Base-by-base conservation (phyloP, 139 green algal genomes). In the Auxenochlorella protothecoides region DNA sequence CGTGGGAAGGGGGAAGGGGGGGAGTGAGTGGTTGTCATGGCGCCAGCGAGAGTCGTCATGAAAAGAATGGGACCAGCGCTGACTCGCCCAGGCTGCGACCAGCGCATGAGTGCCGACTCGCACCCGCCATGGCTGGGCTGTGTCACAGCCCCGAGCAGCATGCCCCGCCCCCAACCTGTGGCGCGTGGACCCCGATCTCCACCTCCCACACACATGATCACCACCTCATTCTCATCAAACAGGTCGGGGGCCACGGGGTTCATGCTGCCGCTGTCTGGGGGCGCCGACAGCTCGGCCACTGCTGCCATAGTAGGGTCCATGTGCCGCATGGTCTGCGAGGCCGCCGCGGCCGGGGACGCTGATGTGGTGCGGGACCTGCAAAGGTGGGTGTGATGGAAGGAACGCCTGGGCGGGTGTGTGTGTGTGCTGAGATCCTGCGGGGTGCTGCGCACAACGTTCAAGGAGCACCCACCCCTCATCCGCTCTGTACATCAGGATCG, bases 231-330 rank as follows among this genome's bases (percentile, higher is more conserved):
- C 7, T 5, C 4, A 27, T 62, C 13, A 12, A 52, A 27, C 68
- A 72, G 92, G 14, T 90, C 79, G 12, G 91, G 90, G 3, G 94
- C 90, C 5, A 72, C 55, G 56, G 93, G 95, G 9, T 99, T 90
- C 78, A 80, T 98, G 76, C 78, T 99, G 67, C 93, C 95, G 0
- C 86, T 99, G 13, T 94, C 85, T 6, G 89, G 89, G 15, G 90
- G 90, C 6, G 92, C 92, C 5, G 92, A 97, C 79, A 89, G 78
- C 78, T 85, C 81, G 57, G 84, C 85, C 7, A 89, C 87, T 16
- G 88, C 89, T 8, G 92, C 95, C 66, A 98, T 98, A 61, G 92
- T 97, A 70, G 93, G 90, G 4, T 87, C 74, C 80, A 99, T 99
- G 95, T 96, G 91, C 76, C 92, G 97, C 81, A 85, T 96, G 81